phyloP scores from a whole-genome alignment of 805 yeast genomes.

The Kodamaea restingae region DNA sequence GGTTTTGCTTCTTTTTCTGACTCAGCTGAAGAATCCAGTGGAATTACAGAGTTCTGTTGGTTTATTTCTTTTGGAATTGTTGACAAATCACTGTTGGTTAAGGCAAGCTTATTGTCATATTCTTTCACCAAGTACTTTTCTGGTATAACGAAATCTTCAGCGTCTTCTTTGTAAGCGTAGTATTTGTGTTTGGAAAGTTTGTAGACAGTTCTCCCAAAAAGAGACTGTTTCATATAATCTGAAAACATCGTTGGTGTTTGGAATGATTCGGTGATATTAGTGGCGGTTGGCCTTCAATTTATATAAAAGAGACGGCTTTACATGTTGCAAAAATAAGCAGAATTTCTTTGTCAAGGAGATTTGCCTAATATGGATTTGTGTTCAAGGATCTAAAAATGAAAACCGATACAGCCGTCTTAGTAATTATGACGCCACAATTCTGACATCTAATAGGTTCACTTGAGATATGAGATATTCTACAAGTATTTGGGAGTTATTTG shows the following conservation, averaged over 20 bases:
- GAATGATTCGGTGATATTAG: background rate
- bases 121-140: conserved; percentile 21
- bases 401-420: no score
- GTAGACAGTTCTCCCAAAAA: conserved; percentile 23
- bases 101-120: background rate
- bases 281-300: background rate
- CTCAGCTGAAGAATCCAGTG: background rate
- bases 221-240: conserved; percentile 20
- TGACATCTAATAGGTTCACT: no score
- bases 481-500: no score
- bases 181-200: conserved; percentile 22
- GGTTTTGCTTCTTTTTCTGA: background rate
- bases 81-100: background rate
- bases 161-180: conserved; percentile 26
- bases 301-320: background rate
- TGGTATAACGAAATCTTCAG: conserved; percentile 26
- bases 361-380: no score
- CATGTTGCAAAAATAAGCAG: no score
- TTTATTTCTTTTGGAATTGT: background rate
- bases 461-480: no score
- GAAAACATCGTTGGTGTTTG: background rate
- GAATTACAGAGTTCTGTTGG: background rate
- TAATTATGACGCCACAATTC: no score
- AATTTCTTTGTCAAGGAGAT: no score
- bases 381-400: no score